Base-by-base conservation (phyloP, 352 stramenopile genomes). In the Phytophthora foliorum region DNA sequence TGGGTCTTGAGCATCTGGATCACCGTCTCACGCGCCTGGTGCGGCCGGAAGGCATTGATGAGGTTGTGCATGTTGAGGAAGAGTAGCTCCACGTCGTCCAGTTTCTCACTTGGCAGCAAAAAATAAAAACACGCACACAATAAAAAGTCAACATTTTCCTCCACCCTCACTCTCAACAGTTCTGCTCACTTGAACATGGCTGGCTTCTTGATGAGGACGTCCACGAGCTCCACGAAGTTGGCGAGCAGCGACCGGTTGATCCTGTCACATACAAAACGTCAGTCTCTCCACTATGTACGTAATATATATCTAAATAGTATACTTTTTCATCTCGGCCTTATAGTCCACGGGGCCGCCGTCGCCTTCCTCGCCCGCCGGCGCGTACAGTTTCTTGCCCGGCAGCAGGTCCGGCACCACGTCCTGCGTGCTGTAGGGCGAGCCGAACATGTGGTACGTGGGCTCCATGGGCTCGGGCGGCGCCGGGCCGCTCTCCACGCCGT, bases 21-120 rank as follows among this genome's bases (percentile, higher is more conserved):
- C 57, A 94, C 88, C 14, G 77, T 93, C 70, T 96, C 88, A 3
- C 88, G 82, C n/a, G 86, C 84, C 57, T 96, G 86, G 59, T 96
- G 89, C 46, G 89, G 89, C 19, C 89, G 84, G 75, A 94, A 96
- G 32, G 85, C 72, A 74, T 96, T 96, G 70, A 96, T 96, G 61
- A 94, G 80, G 71, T 96, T 96, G 83, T 96, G 89, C 86, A 96
- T 90, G 73, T 96, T 96, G 55, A 96, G 75, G 59, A 96, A 94
- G 25, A 96, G 80, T 63, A 91, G 80, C 74, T 96, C 89, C 19
- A 96, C 67, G 54, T 96, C 89, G 70, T 92, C 77, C 53, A 96
- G 75, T 72, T 96, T 96, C 49, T 88, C 82, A 69, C 88, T n/a
- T 95, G 41, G 25, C 46, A 75, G 2, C 19, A 42, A 56, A 16